Conservation (phyloP, 345 rosid species). For the Clausena lansium region DNA sequence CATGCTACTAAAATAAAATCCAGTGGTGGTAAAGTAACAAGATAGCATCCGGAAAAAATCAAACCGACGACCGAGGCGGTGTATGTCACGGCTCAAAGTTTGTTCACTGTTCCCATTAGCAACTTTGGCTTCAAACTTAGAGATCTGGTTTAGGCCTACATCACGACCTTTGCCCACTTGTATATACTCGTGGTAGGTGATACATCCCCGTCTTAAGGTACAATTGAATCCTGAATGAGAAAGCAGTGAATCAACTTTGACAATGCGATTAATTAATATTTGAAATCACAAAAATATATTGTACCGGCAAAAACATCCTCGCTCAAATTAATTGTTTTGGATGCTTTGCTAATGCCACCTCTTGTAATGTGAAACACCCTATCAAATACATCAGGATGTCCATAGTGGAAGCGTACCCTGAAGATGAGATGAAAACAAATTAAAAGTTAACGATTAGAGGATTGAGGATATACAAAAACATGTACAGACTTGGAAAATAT, state of each 20-base stretch:
- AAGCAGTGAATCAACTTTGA: constrained; percentile 15
- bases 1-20: constrained; percentile 91
- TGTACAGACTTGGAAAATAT: neutral
- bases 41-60: constrained; percentile 98
- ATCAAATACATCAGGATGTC: constrained; percentile 96
- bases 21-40: constrained; percentile 93
- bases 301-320: constrained; percentile 95
- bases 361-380: constrained; percentile 92
- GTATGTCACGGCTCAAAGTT: constrained; percentile 85
- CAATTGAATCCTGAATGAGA: constrained; percentile 69
- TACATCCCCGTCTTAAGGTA: constrained; percentile 72
- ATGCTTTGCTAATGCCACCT: constrained; percentile 98
- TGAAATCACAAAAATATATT: constrained; percentile 4
- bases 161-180: constrained; percentile 99
- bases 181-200: constrained; percentile 83
- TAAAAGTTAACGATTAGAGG: constrained; percentile 7
- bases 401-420: constrained; percentile 96
- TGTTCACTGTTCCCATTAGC: constrained; percentile 98
- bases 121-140: constrained; percentile 96
- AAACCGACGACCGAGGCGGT: constrained; percentile 80
- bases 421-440: constrained; percentile 14
- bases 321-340: constrained; percentile 86
- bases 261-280: neutral
- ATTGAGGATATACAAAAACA: neutral
- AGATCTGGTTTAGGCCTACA: constrained; percentile 93